Evolutionary conservation across 306 rosid genomes (phyloP).

Genomic region (Rosa lucieae): DNA sequence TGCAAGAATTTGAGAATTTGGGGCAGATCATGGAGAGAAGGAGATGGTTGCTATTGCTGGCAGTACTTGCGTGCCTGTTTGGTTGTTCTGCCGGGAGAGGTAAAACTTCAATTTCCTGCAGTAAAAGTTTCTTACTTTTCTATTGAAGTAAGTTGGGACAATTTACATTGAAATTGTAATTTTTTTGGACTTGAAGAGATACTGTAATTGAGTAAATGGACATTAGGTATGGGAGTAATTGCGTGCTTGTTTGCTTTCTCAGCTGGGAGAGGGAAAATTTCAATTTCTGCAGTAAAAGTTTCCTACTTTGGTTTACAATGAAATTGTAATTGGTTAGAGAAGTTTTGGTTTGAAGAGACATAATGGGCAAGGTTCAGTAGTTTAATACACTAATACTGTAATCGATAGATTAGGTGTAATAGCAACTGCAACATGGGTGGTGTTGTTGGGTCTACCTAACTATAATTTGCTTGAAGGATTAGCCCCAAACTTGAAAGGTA

Average conservation of each 20-base stretch:
- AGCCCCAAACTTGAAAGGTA: neutral
- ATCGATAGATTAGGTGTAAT: neutral
- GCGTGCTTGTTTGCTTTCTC: no score
- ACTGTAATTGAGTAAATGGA: neutral
- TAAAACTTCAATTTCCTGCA: constrained; percentile 22
- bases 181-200: neutral
- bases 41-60: constrained; percentile 45
- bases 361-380: neutral
- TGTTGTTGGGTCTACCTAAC: neutral
- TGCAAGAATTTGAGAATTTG: neutral
- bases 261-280: no score
- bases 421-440: neutral
- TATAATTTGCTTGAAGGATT: neutral
- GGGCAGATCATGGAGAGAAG: constrained; percentile 53
- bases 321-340: neutral
- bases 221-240: neutral
- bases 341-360: neutral
- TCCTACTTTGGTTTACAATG: no score
- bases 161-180: neutral
- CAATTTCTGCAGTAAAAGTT: no score
- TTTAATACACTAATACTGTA: neutral
- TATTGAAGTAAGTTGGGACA: neutral
- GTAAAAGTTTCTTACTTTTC: constrained; percentile 7
- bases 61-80: constrained; percentile 35
- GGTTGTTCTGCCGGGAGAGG: constrained; percentile 59